These are phyloP conservation scores for Malassezia arunalokei DNA, from an alignment of 1,284 basidiomycete genomes.

Conservation along the genomic window DNA sequence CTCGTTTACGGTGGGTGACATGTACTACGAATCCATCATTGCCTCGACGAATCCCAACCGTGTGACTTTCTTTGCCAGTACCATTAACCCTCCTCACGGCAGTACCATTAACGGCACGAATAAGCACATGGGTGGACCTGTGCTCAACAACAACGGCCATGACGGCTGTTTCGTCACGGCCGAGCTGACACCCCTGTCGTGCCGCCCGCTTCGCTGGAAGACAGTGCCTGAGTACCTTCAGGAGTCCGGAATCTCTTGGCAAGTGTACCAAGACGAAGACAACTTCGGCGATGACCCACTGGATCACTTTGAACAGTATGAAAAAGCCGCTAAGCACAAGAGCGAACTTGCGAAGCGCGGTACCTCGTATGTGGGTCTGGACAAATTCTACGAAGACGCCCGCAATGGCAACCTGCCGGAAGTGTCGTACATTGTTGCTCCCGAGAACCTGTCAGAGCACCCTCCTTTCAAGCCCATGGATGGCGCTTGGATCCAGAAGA, in stretches of 20 bases:
- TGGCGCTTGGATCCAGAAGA: slow-evolving; percentile 30
- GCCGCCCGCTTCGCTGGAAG: slow-evolving; percentile 25
- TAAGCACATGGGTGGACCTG: slow-evolving; percentile 14
- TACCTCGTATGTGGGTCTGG: slow-evolving; percentile 19
- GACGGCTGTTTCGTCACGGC: slow-evolving; percentile 9
- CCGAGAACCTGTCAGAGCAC: slow-evolving; percentile 29
- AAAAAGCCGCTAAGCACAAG: slow-evolving; percentile 14
- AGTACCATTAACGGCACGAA: slow-evolving; percentile 7
- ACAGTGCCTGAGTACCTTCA: slow-evolving; percentile 30
- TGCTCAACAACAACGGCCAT: slow-evolving; percentile 14
- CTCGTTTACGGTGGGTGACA: slow-evolving; percentile 24
- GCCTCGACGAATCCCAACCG: slow-evolving; percentile 27
- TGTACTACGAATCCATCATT: slow-evolving; percentile 31
- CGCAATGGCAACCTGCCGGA: slow-evolving; percentile 24
- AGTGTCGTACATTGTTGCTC: slow-evolving; percentile 33
- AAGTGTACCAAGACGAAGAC: slow-evolving; percentile 24
- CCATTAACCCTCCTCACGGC: slow-evolving; percentile 9
- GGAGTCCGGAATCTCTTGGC: slow-evolving; percentile 23
- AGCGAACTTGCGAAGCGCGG: slow-evolving; percentile 19
- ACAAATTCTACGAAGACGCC: slow-evolving; percentile 29
- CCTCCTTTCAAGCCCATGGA: slow-evolving; percentile 27
- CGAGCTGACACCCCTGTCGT: slow-evolving; percentile 9
- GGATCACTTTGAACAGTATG: slow-evolving; percentile 11
- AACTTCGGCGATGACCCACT: slow-evolving; percentile 30
- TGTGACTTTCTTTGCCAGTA: slow-evolving; percentile 21